Evolutionary conservation across 1,139 yeast species (phyloP).

Genomic region (Kodamaea alishanica): DNA sequence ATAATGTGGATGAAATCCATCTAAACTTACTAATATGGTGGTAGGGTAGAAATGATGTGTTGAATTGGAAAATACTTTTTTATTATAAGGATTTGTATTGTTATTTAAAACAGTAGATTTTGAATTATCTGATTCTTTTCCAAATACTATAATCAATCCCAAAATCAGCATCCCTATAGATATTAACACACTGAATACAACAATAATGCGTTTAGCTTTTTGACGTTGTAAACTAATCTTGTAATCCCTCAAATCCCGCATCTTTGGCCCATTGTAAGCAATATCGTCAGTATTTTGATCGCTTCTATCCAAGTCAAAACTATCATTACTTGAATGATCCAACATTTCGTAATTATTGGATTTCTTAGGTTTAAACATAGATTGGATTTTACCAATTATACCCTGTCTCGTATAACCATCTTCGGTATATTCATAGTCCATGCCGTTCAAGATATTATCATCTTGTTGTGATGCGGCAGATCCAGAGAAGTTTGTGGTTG

Average conservation of each 20-base stretch:
- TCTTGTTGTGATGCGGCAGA: too few relatives aligned
- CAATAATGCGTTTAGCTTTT: conserved; percentile 14
- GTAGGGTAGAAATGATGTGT: conserved; percentile 74
- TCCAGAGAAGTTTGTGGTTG: too few relatives aligned
- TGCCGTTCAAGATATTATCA: conserved; percentile 16
- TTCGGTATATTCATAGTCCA: conserved; percentile 22
- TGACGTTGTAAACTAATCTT: conserved; percentile 19
- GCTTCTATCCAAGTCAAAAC: conserved; percentile 8
- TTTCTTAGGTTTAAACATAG: background rate
- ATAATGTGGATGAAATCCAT: conserved; percentile 91
- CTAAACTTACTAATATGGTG: conserved; percentile 73
- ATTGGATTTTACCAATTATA: too few relatives aligned
- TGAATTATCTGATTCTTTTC: background rate
- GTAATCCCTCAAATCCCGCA: conserved; percentile 27
- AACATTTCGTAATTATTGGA: conserved; percentile 11
- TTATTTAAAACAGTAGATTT: background rate
- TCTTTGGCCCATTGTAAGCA: conserved; percentile 7
- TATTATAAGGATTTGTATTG: background rate
- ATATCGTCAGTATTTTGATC: conserved; percentile 7
- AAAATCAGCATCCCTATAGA: conserved; percentile 7
- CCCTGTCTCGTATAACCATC: too few relatives aligned
- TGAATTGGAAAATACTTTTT: conserved; percentile 50
- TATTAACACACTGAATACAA: conserved; percentile 1
- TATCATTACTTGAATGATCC: conserved; percentile 4
- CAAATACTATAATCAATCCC: conserved; percentile 8